Percentiles rank a stretch among this genome's conserved stretches.
Conservation (phyloP, 805 yeast genomes). For the Ogataea saltuana region DNA sequence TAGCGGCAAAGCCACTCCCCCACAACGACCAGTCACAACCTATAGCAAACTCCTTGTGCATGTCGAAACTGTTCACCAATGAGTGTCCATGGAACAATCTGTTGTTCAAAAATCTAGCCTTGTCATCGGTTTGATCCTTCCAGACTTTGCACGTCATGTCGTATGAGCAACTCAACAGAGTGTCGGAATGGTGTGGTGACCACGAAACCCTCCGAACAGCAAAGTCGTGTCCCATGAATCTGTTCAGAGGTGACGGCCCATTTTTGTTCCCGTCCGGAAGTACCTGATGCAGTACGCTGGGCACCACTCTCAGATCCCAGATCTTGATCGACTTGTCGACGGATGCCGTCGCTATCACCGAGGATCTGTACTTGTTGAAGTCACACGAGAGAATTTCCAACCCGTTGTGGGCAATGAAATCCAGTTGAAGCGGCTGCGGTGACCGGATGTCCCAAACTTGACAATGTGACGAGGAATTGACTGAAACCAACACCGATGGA, state of each 20-base stretch:
- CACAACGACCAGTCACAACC: conserved; percentile 95
- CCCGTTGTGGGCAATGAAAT: conserved; percentile 74
- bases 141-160: conserved; percentile 93
- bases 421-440: conserved; percentile 58
- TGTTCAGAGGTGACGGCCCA: conserved; percentile 72
- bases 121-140: conserved; percentile 68
- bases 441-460: conserved; percentile 82
- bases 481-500: conserved; percentile 65
- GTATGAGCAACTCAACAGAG: conserved; percentile 74
- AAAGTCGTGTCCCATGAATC: conserved; percentile 81
- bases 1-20: conserved; percentile 96
- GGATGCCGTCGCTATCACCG: conserved; percentile 85
- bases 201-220: conserved; percentile 82
- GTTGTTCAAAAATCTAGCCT: conserved; percentile 52
- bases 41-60: conserved; percentile 85
- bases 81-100: conserved; percentile 51
- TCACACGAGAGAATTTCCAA: conserved; percentile 80
- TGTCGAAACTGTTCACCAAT: conserved; percentile 56
- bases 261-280: conserved; percentile 45
- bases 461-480: conserved; percentile 71
- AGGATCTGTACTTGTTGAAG: conserved; percentile 85
- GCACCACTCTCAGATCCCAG: conserved; percentile 84
- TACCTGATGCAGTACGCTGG: conserved; percentile 32
- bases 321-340: conserved; percentile 81
- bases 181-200: conserved; percentile 84